phyloP scores from a whole-genome alignment of 177 flowering plant species.

The Vitis hybrid region DNA sequence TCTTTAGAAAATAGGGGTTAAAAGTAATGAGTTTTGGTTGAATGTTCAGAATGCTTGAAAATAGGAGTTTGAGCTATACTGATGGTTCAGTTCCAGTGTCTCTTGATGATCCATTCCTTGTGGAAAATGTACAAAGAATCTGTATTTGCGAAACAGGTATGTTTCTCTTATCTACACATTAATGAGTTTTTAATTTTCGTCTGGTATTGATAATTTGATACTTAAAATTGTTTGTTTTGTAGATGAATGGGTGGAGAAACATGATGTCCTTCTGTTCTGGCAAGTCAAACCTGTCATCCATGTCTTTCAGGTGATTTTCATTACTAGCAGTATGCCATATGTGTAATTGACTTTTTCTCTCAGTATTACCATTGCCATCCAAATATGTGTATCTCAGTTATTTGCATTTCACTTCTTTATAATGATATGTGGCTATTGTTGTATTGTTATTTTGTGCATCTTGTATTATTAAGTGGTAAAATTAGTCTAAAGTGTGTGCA shows the following conservation, averaged over 20 bases:
- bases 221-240: conserved; percentile 17
- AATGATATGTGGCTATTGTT: too few relatives aligned
- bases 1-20: not conserved
- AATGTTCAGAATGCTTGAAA: conserved; percentile 86
- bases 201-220: conserved; percentile 12
- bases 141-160: conserved; percentile 83
- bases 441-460: too few relatives aligned
- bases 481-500: too few relatives aligned
- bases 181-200: not conserved
- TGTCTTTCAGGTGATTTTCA: conserved; percentile 78
- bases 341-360: not conserved
- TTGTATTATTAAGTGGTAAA: too few relatives aligned
- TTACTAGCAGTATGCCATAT: not conserved
- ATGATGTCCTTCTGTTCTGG: conserved; percentile 89
- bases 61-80: conserved; percentile 79
- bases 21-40: not conserved
- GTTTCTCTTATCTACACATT: not conserved
- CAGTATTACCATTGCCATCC: not conserved
- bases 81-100: conserved; percentile 88
- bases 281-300: conserved; percentile 96
- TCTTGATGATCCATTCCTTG: conserved; percentile 60
- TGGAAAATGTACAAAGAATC: conserved; percentile 78
- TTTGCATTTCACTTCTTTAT: too few relatives aligned
- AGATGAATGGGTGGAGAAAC: conserved; percentile 83
- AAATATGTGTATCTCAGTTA: too few relatives aligned